These are phyloP conservation scores for Lactarius trivialis DNA, from an alignment of 768 basidiomycete genomes.

Conservation along the genomic window DNA sequence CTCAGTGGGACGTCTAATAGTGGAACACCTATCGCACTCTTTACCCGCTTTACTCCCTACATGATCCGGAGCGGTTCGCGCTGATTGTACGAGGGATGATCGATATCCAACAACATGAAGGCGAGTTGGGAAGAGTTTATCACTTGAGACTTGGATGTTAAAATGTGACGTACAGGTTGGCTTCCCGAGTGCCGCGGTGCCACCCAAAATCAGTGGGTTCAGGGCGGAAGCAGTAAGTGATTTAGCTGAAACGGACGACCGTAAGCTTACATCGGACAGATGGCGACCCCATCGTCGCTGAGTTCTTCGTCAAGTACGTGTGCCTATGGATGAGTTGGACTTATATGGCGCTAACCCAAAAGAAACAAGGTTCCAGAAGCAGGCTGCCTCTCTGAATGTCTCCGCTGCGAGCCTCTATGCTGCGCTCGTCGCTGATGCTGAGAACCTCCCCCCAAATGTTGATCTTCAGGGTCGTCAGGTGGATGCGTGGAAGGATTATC, in stretches of 20 bases:
- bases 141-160: not conserved
- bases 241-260: not conserved
- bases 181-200: constrained; percentile 59
- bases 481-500: constrained; percentile 48
- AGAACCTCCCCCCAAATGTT: constrained; percentile 52
- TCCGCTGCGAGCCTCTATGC: constrained; percentile 45
- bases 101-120: constrained; percentile 61
- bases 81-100: constrained; percentile 59
- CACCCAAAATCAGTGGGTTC: constrained; percentile 45
- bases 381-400: constrained; percentile 43
- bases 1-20: constrained; percentile 37
- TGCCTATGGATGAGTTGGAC: not conserved
- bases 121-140: constrained; percentile 26
- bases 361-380: constrained; percentile 40
- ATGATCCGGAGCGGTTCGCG: constrained; percentile 54
- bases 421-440: constrained; percentile 54
- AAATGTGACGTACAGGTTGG: constrained; percentile 40
- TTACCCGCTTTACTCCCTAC: constrained; percentile 56
- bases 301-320: constrained; percentile 57
- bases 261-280: constrained; percentile 32
- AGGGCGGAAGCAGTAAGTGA: constrained; percentile 51
- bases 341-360: not conserved
- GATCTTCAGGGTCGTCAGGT: constrained; percentile 56
- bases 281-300: constrained; percentile 55
- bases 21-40: constrained; percentile 64